Conservation (phyloP, 164 flowering plant species). For the Kalanchoe fedtschenkoi region DNA sequence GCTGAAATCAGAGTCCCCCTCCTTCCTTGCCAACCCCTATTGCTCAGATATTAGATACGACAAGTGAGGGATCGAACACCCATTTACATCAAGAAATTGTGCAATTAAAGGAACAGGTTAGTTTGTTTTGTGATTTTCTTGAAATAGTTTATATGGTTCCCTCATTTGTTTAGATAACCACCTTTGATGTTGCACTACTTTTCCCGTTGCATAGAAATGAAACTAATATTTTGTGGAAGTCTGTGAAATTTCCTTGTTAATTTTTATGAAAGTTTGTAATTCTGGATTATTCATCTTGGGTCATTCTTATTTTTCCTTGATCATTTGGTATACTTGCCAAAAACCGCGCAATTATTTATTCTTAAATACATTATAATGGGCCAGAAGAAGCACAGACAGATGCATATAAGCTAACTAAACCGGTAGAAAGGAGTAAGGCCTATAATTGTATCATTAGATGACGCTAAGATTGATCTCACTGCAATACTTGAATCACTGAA, state of each 20-base stretch:
- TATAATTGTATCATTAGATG: neutral
- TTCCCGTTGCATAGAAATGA: neutral
- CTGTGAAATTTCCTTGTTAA: neutral
- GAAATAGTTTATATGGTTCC: neutral
- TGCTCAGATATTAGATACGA: constrained; percentile 23
- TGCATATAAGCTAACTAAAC: neutral
- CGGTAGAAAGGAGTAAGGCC: neutral
- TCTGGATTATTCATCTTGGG: neutral
- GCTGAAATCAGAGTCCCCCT: constrained; percentile 35
- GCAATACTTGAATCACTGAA: too few relatives aligned
- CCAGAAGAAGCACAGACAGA: neutral
- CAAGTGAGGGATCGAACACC: constrained; percentile 31
- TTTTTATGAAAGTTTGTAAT: neutral
- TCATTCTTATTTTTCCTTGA: too few relatives aligned
- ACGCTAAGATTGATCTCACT: neutral
- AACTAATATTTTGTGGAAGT: neutral
- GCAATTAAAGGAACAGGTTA: constrained; percentile 58
- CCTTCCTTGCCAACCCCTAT: constrained; percentile 19
- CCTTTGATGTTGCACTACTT: neutral
- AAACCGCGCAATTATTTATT: too few relatives aligned
- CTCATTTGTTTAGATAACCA: neutral
- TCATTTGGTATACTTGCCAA: too few relatives aligned
- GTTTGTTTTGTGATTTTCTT: neutral
- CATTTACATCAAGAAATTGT: constrained; percentile 44
- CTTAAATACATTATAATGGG: neutral